Percentiles rank a stretch among this genome's conserved stretches.
Conservation (phyloP, 495 filamentous ascomycete genomes). For the Gamarada debralockiae region DNA sequence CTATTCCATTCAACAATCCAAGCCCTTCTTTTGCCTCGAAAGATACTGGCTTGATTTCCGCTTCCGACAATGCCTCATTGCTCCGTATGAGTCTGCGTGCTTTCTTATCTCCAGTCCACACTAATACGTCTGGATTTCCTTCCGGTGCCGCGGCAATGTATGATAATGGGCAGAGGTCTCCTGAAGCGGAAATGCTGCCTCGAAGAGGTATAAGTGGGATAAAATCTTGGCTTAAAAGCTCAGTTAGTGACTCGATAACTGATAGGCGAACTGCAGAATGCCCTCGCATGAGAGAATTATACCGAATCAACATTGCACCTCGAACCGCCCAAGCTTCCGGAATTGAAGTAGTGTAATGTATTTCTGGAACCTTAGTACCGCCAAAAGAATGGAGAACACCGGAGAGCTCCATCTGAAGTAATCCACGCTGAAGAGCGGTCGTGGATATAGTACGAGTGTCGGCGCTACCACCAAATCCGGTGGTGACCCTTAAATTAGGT, state of each 20-base stretch:
- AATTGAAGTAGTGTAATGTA: slow-evolving; percentile 27
- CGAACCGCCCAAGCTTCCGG: slow-evolving; percentile 40
- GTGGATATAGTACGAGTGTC: slow-evolving; percentile 47
- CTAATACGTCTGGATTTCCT: slow-evolving; percentile 48
- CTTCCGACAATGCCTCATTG: slow-evolving; percentile 34
- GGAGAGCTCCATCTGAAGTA: slow-evolving; percentile 48
- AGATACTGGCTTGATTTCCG: slow-evolving; percentile 37
- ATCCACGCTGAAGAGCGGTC: slow-evolving; percentile 44
- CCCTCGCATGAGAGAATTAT: slow-evolving; percentile 52
- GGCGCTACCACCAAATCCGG: slow-evolving; percentile 66
- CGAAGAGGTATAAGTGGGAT: slow-evolving; percentile 55
- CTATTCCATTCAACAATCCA: slow-evolving; percentile 61
- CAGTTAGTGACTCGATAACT: slow-evolving; percentile 42
- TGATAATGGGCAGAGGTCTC: slow-evolving; percentile 57
- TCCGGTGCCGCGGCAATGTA: slow-evolving; percentile 55
- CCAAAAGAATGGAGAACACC: slow-evolving; percentile 45
- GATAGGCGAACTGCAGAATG: slow-evolving; percentile 50
- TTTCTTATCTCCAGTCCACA: slow-evolving; percentile 25
- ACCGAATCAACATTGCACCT: slow-evolving; percentile 51
- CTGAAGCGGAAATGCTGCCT: slow-evolving; percentile 64
- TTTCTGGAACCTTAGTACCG: background rate
- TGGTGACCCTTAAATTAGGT: slow-evolving; percentile 53
- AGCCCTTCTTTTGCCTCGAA: slow-evolving; percentile 60
- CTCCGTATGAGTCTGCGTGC: slow-evolving; percentile 29
- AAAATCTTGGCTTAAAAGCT: slow-evolving; percentile 41